Base-by-base conservation (phyloP, 192 early-diverging fungal genomes). In the Podochytrium sp. region DNA sequence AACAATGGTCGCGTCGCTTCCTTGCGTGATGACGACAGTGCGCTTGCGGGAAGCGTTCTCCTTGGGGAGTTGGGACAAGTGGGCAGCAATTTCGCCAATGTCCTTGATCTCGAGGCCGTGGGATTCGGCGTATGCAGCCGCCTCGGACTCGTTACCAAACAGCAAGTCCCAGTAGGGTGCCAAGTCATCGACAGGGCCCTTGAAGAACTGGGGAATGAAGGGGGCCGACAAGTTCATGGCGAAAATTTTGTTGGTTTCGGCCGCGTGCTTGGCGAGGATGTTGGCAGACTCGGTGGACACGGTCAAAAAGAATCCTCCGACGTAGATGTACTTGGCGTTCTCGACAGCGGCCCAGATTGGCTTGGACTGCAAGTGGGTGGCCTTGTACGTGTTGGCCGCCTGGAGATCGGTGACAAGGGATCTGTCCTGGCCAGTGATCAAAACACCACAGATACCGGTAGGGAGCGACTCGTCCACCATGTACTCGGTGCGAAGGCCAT, bases 101-200 rank as follows among this genome's bases (percentile, higher is more conserved):
- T 97, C 92, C 67, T 83, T 83, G 64, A 89, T 87, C 50, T 80
- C 85, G 68, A 89, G 86, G 57, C 86, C 86, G 80, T 94, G 87
- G 70, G 91, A 85, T 50, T 80, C 77, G 49, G 95, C 88, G 76
- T 92, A 95, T 49, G 95, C 87, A n/a, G 80, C 87, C 32, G 97
- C 96, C 79, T 99, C 97, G 79, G 91, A 85, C 79, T 99, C 97
- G 78, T 99, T 99, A 34, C 96, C 95, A 84, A 98, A 97, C 65
- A 99, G 78, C 53, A 96, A 81, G 83, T 99, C 94, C 70, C 91
- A 87, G 85, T 97, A 97, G 39, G 91, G 92, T 65, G 94, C 65
- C 33, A 93, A 84, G 66, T 86, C 86, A 69, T 93, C 88, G 37
- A 98, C 75, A 50, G 83, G 86, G 53, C 90, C 85, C 82, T 87